Base-by-base conservation (phyloP, 2,329 filamentous ascomycete species). In the Fusarium praegraminearum region DNA sequence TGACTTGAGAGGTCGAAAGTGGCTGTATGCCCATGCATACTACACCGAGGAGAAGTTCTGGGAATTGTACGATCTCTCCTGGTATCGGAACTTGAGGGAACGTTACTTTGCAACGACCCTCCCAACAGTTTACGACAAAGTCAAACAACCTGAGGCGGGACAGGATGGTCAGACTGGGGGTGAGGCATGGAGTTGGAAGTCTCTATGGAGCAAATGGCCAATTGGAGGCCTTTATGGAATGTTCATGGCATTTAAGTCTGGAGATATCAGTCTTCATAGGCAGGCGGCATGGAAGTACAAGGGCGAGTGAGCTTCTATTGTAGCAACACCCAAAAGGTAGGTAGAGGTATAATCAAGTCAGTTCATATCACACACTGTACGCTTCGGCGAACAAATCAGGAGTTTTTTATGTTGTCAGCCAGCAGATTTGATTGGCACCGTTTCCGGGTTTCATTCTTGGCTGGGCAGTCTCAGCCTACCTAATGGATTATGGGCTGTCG, bases 21-120 rank as follows among this genome's bases (percentile, higher is more conserved):
- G 92, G 90, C 80, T 95, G 4, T 95, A 95, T 76, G 92, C 92
- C 1, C 90, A 93, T 72, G 89, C 91, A 0, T 94, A 93, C 78
- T 94, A 94, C 76, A 85, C 85, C 1, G 86, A 91, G 68, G 80
- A 84, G 0, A 87, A 90, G 71, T 92, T 91, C 77, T 91, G 89
- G 88, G 71, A 78, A 12, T 80, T 87, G 20, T 91, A 91, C 71
- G 83, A 88, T 67, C 78, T 80, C 22, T 69, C 76, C 11, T 86
- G 83, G 83, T 92, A 92, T 73, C 84, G 90, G 38, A 78, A 71
- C 0, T 79, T 92, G 63, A 80, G 90, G n/a, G 57, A 71, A 18
- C 89, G 88, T 71, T 92, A 90, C 76, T 76, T 80, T 11, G 90
- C 89, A 2, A 80, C 78, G 0, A 80, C 81, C 6, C 76, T 92